Evolutionary conservation across 1,139 yeast genomes (phyloP).

Genomic region (Pichia sp.): DNA sequence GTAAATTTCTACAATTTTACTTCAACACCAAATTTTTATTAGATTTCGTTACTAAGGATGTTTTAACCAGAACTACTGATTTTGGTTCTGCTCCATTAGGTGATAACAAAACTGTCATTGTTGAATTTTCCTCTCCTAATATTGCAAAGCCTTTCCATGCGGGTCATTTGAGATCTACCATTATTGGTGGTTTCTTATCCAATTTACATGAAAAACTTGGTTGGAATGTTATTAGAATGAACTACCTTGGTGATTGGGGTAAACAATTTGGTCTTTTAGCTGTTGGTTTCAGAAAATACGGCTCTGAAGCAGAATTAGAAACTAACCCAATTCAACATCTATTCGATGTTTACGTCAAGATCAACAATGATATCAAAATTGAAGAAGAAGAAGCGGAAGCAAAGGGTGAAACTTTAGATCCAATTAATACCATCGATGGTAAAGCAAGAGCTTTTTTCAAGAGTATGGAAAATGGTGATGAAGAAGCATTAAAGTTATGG

Average conservation of each 20-base stretch:
- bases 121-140: constrained; percentile 96
- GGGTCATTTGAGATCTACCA: constrained; percentile 96
- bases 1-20: constrained; percentile 87
- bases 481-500: constrained; percentile 75
- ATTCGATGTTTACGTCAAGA: constrained; percentile 86
- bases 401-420: constrained; percentile 50
- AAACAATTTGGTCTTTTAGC: constrained; percentile 96
- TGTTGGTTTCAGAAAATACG: constrained; percentile 83
- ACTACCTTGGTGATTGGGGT: constrained; percentile 99
- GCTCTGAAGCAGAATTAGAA: constrained; percentile 65
- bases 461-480: constrained; percentile 92
- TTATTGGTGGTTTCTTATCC: constrained; percentile 94
- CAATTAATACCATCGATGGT: constrained; percentile 56
- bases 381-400: constrained; percentile 39
- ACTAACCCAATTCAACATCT: constrained; percentile 89
- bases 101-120: constrained; percentile 59
- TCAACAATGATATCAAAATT: constrained; percentile 70
- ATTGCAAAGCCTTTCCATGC: constrained; percentile 99
- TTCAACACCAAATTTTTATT: constrained; percentile 62
- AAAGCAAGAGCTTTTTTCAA: constrained; percentile 85
- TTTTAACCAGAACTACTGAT: constrained; percentile 50
- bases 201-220: constrained; percentile 88
- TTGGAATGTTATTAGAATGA: constrained; percentile 83
- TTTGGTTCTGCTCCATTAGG: constrained; percentile 81
- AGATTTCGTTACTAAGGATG: constrained; percentile 65